Percentiles rank a stretch among this genome's conserved stretches.
These are phyloP conservation scores for Oryza longistaminata DNA, from an alignment of 176 grass and related monocot genomes.

Conservation along the genomic window DNA sequence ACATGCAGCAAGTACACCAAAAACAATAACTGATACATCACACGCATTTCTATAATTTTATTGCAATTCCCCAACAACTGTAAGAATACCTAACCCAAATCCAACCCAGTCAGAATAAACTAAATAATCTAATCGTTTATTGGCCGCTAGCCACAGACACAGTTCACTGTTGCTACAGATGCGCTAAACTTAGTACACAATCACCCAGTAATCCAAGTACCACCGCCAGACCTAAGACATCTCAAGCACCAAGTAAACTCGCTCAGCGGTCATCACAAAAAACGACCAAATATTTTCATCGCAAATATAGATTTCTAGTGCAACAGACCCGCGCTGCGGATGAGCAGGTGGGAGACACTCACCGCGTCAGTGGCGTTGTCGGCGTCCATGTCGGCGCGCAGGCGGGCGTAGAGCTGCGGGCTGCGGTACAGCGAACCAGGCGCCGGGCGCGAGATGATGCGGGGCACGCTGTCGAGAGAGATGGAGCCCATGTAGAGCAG, in stretches of 20 bases:
- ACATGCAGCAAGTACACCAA: slow-evolving; percentile 27
- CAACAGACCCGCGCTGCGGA: not conserved
- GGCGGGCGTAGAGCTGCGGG: slow-evolving; percentile 76
- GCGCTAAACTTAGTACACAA: not conserved
- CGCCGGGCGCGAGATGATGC: slow-evolving; percentile 74
- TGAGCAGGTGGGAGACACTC: slow-evolving; percentile 18
- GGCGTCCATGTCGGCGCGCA: slow-evolving; percentile 78
- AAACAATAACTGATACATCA: slow-evolving; percentile 27
- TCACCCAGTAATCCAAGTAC: not conserved
- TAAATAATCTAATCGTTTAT: slow-evolving; percentile 42
- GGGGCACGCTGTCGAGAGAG: slow-evolving; percentile 83
- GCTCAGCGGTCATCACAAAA: not conserved
- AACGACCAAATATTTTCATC: slow-evolving; percentile 22
- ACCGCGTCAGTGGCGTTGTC: slow-evolving; percentile 94
- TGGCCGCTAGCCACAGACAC: not conserved
- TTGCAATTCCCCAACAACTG: slow-evolving; percentile 36
- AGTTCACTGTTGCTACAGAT: slow-evolving; percentile 6
- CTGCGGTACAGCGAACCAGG: slow-evolving; percentile 87
- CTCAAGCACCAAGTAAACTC: not conserved
- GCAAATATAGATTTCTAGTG: not conserved
- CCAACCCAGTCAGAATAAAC: slow-evolving; percentile 33
- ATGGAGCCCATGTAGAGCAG: slow-evolving; percentile 94
- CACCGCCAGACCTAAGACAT: not conserved
- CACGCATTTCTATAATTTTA: slow-evolving; percentile 28
- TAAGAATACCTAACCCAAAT: slow-evolving; percentile 21